phyloP scores from a whole-genome alignment of 768 basidiomycete species.

The Phaeotremella skinneri region DNA sequence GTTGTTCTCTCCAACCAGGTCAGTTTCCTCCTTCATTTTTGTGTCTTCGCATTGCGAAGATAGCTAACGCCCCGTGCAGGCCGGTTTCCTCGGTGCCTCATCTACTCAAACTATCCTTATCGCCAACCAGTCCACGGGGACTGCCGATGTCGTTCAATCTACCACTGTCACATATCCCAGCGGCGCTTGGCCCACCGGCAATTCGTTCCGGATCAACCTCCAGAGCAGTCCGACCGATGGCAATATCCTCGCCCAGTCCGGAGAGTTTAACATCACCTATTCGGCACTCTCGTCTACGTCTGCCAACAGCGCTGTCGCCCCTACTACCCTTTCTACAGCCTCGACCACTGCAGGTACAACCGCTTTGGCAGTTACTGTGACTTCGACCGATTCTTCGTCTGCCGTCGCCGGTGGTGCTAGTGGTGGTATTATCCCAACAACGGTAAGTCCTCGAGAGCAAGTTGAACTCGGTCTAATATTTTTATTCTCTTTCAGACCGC shows the following conservation, averaged over 20 bases:
- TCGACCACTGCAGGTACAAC: not conserved
- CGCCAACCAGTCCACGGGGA: slow-evolving; percentile 57
- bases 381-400: not conserved
- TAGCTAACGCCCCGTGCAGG: slow-evolving; percentile 31
- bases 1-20: slow-evolving; percentile 65
- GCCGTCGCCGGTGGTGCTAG: not conserved
- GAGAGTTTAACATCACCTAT: slow-evolving; percentile 59
- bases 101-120: slow-evolving; percentile 40
- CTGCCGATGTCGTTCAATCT: slow-evolving; percentile 60
- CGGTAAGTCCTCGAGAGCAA: not conserved
- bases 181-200: slow-evolving; percentile 63
- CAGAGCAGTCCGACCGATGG: slow-evolving; percentile 57
- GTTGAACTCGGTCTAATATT: not conserved
- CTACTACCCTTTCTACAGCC: not conserved
- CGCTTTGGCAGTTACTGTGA: not conserved
- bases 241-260: slow-evolving; percentile 70
- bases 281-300: not conserved
- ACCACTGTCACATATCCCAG: slow-evolving; percentile 56
- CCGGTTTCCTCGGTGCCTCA: slow-evolving; percentile 23
- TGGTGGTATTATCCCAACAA: not conserved
- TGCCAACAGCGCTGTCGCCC: not conserved
- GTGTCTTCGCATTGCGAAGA: slow-evolving; percentile 47
- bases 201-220: slow-evolving; percentile 70
- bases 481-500: slow-evolving; percentile 1
- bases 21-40: slow-evolving; percentile 20